Evolutionary conservation across 495 filamentous ascomycete species (phyloP).

Genomic region (Choiromyces venosus): DNA sequence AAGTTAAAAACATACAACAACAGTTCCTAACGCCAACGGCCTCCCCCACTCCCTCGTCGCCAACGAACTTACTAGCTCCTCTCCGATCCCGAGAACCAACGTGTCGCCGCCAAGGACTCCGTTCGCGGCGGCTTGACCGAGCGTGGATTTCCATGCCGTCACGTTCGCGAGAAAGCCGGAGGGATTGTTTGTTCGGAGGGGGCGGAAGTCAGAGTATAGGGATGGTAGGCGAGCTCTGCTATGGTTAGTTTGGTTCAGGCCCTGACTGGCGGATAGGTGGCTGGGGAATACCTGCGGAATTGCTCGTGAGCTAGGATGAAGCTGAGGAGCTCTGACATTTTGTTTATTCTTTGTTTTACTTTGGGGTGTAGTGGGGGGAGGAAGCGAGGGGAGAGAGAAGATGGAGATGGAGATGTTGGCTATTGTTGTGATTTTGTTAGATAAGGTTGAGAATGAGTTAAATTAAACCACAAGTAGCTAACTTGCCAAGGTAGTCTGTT

Average conservation of each 20-base stretch:
- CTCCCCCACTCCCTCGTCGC: conserved; percentile 73
- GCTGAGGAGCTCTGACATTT: conserved; percentile 16
- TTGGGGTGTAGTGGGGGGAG: neutral
- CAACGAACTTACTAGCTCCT: conserved; percentile 63
- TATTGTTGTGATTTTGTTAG: neutral
- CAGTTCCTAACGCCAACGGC: conserved; percentile 74
- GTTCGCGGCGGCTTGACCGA: conserved; percentile 60
- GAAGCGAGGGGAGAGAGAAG: too few species aligned
- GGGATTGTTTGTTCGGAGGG: conserved; percentile 74
- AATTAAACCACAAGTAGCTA: neutral
- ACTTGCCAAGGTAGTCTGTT: neutral
- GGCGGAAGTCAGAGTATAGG: conserved; percentile 86
- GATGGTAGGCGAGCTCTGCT: conserved; percentile 75
- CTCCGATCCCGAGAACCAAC: conserved; percentile 62
- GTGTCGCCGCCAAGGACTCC: conserved; percentile 56
- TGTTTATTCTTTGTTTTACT: neutral
- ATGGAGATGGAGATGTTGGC: neutral
- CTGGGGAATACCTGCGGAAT: conserved; percentile 28
- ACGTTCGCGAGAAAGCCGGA: conserved; percentile 86
- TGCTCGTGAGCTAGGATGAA: conserved; percentile 31
- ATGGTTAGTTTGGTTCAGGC: conserved; percentile 3
- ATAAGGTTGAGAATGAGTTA: neutral
- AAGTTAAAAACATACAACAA: conserved; percentile 67
- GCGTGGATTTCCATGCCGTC: conserved; percentile 71
- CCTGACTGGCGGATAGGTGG: neutral